Percentiles rank a stretch among this genome's conserved stretches.
Conservation (phyloP, 2,329 filamentous ascomycete species). For the Claviceps monticola region DNA sequence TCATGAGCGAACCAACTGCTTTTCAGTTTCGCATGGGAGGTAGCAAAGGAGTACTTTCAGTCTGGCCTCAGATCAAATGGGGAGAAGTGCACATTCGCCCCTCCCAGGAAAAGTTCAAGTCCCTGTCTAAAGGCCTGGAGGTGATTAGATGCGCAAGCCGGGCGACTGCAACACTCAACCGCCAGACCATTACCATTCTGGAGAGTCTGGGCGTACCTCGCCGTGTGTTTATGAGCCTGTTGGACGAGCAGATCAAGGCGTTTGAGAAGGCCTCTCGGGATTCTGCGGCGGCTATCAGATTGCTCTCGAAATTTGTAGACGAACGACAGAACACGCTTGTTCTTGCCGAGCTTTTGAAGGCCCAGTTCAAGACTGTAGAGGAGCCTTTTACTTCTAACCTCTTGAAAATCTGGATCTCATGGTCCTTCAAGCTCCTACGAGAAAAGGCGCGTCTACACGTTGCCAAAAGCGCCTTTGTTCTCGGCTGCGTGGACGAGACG, state of each 20-base stretch:
- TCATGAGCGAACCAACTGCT: conserved; percentile 54
- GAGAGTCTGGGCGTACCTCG: conserved; percentile 61
- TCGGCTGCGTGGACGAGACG: conserved; percentile 84
- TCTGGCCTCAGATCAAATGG: conserved; percentile 54
- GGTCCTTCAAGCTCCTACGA: conserved; percentile 79
- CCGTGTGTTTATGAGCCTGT: conserved; percentile 50
- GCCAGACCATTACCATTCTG: conserved; percentile 80
- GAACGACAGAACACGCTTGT: conserved; percentile 66
- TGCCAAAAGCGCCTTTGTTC: conserved; percentile 70
- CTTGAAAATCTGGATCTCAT: conserved; percentile 72
- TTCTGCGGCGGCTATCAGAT: conserved; percentile 45
- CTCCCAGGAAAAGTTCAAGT: conserved; percentile 79
- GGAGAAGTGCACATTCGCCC: conserved; percentile 64
- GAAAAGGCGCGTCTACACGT: conserved; percentile 82
- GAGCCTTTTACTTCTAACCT: conserved; percentile 78
- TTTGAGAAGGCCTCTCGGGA: conserved; percentile 59
- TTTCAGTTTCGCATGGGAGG: conserved; percentile 89
- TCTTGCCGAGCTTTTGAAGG: conserved; percentile 61
- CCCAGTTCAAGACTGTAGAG: conserved; percentile 58
- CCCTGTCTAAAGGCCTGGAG: conserved; percentile 59
- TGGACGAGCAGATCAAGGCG: conserved; percentile 51
- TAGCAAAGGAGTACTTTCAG: conserved; percentile 74
- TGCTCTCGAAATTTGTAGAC: conserved; percentile 67
- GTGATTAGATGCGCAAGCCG: conserved; percentile 71
- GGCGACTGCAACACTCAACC: conserved; percentile 68